A percentile compares a stretch with the other conserved stretches of the same genome.
Evolutionary conservation across 163 green algal species (phyloP).

Genomic region (Volvox carteri): DNA sequence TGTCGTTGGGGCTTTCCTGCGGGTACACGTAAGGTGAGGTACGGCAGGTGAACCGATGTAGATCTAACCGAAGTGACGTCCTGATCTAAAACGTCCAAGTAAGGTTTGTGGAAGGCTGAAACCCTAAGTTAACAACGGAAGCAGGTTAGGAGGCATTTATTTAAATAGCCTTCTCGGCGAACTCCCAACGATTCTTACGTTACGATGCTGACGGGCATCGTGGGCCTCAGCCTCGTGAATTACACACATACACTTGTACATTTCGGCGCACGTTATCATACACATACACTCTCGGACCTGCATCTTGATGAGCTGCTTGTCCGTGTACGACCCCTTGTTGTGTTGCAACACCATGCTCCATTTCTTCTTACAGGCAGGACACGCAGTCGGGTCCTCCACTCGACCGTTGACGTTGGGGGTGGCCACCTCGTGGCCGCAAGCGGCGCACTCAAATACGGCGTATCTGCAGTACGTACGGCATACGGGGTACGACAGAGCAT

Average conservation of each 20-base stretch:
- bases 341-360: slow-evolving; percentile 84
- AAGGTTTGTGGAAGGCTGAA: no score
- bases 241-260: not conserved
- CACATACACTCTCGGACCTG: slow-evolving; percentile 67
- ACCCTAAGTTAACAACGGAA: no score
- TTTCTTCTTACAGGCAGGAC: slow-evolving; percentile 71
- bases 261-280: not conserved
- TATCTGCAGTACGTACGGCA: slow-evolving; percentile 54
- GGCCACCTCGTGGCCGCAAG: slow-evolving; percentile 52
- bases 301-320: slow-evolving; percentile 97
- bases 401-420: slow-evolving; percentile 59
- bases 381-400: slow-evolving; percentile 62
- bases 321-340: slow-evolving; percentile 83
- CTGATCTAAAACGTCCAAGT: no score
- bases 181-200: no score
- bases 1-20: slow-evolving; percentile 96
- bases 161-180: no score
- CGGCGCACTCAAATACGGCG: slow-evolving; percentile 65
- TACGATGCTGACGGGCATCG: no score
- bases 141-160: no score
- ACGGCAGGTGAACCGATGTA: no score
- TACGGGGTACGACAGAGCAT: no score
- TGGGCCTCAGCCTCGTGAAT: no score
- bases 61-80: no score
- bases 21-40: no score